Conservation (phyloP, 2,329 filamentous ascomycete species). For the Fusarium sp. region DNA sequence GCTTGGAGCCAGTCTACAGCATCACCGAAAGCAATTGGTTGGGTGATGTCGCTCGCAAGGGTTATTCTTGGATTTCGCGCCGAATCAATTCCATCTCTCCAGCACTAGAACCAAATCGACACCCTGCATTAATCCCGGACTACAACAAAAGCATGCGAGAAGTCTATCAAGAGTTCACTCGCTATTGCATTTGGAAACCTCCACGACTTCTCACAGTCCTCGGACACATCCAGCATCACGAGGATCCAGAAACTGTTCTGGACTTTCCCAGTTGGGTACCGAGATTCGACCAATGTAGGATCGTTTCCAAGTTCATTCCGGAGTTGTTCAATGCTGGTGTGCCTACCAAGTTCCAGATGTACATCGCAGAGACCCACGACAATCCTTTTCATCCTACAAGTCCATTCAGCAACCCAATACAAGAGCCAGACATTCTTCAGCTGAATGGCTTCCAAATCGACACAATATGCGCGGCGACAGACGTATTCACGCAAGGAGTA, state of each 20-base stretch:
- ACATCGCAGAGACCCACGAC: background rate
- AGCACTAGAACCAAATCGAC: background rate
- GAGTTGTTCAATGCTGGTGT: background rate
- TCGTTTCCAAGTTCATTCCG: background rate
- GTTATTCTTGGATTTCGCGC: background rate
- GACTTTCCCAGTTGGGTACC: background rate
- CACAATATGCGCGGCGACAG: background rate
- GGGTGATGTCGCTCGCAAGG: background rate
- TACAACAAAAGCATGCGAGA: background rate
- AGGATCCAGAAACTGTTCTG: background rate
- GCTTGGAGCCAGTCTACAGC: background rate
- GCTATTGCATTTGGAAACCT: background rate
- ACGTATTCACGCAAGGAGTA: background rate
- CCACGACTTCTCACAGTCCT: background rate
- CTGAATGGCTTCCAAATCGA: background rate
- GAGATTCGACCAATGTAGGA: background rate
- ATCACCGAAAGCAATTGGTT: background rate
- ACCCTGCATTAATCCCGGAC: background rate
- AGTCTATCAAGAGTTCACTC: background rate
- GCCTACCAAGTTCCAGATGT: background rate
- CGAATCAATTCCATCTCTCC: background rate
- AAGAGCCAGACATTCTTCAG: background rate
- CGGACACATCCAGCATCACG: background rate
- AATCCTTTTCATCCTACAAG: background rate
- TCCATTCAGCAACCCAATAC: background rate